phyloP scores from a whole-genome alignment of 139 green algal species.

The Chlorokybus atmophyticus region DNA sequence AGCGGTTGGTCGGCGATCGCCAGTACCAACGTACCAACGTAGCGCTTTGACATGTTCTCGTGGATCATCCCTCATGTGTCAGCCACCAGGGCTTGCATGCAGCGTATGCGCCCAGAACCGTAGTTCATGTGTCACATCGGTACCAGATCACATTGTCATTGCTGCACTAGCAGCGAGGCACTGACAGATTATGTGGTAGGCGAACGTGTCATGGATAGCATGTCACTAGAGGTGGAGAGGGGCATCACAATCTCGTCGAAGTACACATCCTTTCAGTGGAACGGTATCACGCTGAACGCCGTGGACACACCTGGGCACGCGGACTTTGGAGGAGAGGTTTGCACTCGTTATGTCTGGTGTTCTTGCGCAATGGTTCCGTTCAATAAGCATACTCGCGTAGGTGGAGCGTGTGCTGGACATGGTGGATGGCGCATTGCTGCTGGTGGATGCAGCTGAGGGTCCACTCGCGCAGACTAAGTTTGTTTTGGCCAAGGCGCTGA shows the following conservation, averaged over 20 bases:
- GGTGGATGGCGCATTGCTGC: slow-evolving; percentile 73
- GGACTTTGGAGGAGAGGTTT: slow-evolving; percentile 77
- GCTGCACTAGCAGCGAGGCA: no score
- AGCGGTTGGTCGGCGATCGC: no score
- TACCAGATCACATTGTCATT: no score
- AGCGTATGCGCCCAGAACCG: no score
- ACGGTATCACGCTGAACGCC: slow-evolving; percentile 55
- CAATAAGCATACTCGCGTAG: slow-evolving; percentile 1
- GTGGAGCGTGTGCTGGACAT: slow-evolving; percentile 75
- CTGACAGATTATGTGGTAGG: no score
- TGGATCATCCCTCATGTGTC: no score
- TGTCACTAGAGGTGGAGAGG: slow-evolving; percentile 63
- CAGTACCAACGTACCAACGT: no score
- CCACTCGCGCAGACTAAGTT: slow-evolving; percentile 77
- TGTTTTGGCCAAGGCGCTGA: slow-evolving; percentile 72
- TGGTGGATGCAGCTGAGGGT: slow-evolving; percentile 77
- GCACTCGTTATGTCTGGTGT: neutral
- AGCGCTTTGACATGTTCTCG: no score
- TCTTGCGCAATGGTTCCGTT: neutral
- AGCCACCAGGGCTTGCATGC: no score
- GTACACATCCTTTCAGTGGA: slow-evolving; percentile 27
- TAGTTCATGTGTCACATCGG: no score
- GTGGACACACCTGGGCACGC: slow-evolving; percentile 85
- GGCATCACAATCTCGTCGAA: slow-evolving; percentile 85
- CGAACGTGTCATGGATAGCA: slow-evolving; percentile 65